Evolutionary conservation across 2,329 filamentous ascomycete species (phyloP), one percentile per base, ranked within the genome.

Genomic region (Microsporum canis): DNA sequence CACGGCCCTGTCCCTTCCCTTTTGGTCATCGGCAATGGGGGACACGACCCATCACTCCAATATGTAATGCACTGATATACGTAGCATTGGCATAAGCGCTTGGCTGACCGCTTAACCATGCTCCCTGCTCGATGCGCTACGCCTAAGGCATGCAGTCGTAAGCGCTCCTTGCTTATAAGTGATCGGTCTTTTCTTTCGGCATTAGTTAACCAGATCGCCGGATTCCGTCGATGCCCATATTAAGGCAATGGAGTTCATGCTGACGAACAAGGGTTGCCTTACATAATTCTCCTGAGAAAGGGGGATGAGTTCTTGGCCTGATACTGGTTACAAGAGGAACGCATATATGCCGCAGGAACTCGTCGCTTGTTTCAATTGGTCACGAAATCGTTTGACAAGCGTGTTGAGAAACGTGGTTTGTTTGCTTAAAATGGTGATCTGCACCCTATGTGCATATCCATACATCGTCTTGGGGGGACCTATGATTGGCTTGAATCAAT

Each of bases 401-500:
- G 29, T 53, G 49, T 53, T 53, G 49, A 53, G 49, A 53, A 53
- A 53, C 49, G 49, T 53, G 29, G 49, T 53, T 53, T 53, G 49
- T 53, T 53, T 53, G 49, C 49, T 34, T 53, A 17, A n/a, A 51
- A 34, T 34, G 31, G 8, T 34, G 31, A 53, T 53, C 49, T 33
- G 49, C 31, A 10, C 31, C 29, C 38, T 23, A 23, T 23, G 17
- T 23, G 17, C 17, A 23, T 23, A 23, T 23, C 17, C 17, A 23
- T 23, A 23, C 1, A 1, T 23, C 12, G 38, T 14, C 38, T 3
- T 41, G 38, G 38, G 17, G 17, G 17, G 17, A 23, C 17, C 17
- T 17, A 7, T 53, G 12, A 53, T 53, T 53, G 31, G 49, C 7
- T 29, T 34, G n/a, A 10, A 14, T 6, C 14, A 53, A 12, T 34